These are phyloP conservation scores for Synchytrium microbalum DNA, from an alignment of 371 early-diverging fungal genomes.

Conservation along the genomic window DNA sequence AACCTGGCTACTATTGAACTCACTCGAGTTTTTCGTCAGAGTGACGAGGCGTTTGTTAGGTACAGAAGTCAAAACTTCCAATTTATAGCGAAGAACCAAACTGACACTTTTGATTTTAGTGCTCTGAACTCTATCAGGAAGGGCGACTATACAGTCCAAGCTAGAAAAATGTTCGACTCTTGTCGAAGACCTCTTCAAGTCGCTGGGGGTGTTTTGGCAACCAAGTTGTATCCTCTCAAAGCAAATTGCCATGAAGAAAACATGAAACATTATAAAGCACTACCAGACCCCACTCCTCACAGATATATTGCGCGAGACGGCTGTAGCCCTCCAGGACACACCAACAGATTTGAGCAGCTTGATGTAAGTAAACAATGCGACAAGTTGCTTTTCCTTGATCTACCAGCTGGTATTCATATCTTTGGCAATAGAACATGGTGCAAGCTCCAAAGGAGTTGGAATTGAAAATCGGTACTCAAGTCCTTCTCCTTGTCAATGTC, in stretches of 20 bases:
- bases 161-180: not conserved
- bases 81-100: too few relatives aligned
- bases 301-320: not conserved
- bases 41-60: not conserved
- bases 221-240: not conserved
- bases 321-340: not conserved
- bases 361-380: not conserved
- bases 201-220: not conserved
- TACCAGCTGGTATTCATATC: too few relatives aligned
- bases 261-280: not conserved
- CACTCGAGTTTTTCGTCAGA: not conserved
- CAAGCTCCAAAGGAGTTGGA: not conserved
- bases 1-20: not conserved
- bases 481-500: constrained; percentile 79
- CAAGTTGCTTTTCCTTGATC: not conserved
- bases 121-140: not conserved
- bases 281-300: not conserved
- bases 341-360: not conserved
- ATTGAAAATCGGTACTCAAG: constrained; percentile 72
- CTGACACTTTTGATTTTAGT: too few relatives aligned
- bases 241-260: not conserved
- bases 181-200: not conserved
- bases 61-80: too few relatives aligned
- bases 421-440: not conserved
- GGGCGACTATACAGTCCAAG: not conserved